Percentiles rank a stretch among this genome's conserved stretches.
Conservation (phyloP, 2,329 filamentous ascomycete species). For the Leptographium flavum region DNA sequence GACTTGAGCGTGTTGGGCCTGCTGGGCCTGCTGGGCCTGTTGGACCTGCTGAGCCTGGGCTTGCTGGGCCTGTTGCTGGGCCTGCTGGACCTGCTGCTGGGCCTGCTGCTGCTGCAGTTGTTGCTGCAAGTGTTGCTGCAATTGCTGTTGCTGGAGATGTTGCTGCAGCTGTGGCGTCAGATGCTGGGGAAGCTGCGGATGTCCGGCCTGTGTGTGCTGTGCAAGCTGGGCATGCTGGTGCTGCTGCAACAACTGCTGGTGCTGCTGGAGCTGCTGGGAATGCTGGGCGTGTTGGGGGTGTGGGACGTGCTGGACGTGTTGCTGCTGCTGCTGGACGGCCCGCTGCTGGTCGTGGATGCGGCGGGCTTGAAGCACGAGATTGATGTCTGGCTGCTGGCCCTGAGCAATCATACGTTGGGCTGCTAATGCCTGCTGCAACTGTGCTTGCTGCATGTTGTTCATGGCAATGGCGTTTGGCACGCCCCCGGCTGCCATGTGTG, state of each 20-base stretch:
- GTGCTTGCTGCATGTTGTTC: slow-evolving; percentile 51
- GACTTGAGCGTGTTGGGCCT: slow-evolving; percentile 14
- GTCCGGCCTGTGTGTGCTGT: slow-evolving; percentile 11
- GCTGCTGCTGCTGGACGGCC: slow-evolving; percentile 40
- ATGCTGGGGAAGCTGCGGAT: slow-evolving; percentile 32
- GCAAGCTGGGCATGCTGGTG: slow-evolving; percentile 7
- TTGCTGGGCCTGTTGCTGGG: slow-evolving; percentile 21
- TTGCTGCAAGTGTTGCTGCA: slow-evolving; percentile 14
- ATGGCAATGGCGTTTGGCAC: slow-evolving; percentile 40
- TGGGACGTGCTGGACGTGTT: slow-evolving; percentile 27
- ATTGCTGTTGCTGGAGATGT: slow-evolving; percentile 40
- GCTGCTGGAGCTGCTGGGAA: slow-evolving; percentile 40
- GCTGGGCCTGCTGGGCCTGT: slow-evolving; percentile 21
- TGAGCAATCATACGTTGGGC: slow-evolving; percentile 39
- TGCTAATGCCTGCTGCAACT: slow-evolving; percentile 44
- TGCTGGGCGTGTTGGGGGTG: slow-evolving; percentile 51
- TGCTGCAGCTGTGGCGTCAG: slow-evolving; percentile 10
- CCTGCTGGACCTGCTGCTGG: slow-evolving; percentile 14
- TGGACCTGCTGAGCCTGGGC: slow-evolving; percentile 21
- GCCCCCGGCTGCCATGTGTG: slow-evolving; percentile 35
- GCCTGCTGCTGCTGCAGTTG: slow-evolving; percentile 14
- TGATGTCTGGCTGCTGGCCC: slow-evolving; percentile 33
- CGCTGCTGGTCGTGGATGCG: slow-evolving; percentile 53
- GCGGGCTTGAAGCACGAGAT: slow-evolving; percentile 47
- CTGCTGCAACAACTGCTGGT: slow-evolving; percentile 20